phyloP scores from a whole-genome alignment of 2,329 filamentous ascomycete species.

The Colletotrichum cuscutae region DNA sequence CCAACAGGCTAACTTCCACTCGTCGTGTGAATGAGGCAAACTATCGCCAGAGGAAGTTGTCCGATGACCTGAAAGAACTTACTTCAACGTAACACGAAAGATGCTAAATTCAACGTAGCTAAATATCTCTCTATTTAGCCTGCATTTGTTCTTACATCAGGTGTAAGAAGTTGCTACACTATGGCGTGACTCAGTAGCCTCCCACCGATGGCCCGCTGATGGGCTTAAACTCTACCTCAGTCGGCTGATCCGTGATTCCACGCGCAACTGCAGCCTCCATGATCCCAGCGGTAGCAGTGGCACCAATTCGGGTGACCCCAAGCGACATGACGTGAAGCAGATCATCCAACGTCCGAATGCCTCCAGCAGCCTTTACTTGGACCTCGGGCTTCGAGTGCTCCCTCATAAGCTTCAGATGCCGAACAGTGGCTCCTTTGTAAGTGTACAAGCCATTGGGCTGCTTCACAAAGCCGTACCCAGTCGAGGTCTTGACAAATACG shows the following conservation, averaged over 20 bases:
- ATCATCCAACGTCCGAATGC: background rate
- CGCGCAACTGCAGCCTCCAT: background rate
- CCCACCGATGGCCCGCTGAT: background rate
- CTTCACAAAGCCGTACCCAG: slow-evolving; percentile 62
- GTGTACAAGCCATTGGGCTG: slow-evolving; percentile 59
- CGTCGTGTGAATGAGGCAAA: no score
- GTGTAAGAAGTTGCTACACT: no score
- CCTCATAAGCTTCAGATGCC: slow-evolving; percentile 65
- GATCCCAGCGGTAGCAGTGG: background rate
- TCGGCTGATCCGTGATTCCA: background rate
- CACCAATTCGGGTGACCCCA: background rate
- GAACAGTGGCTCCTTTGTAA: slow-evolving; percentile 63
- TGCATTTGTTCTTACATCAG: no score
- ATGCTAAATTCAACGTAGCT: no score
- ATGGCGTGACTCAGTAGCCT: background rate
- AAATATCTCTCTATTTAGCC: no score
- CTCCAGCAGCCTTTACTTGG: background rate
- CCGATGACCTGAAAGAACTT: no score
- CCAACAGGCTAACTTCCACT: no score
- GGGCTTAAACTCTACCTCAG: background rate
- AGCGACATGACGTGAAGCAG: background rate
- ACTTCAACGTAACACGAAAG: no score
- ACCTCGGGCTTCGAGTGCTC: slow-evolving; percentile 45
- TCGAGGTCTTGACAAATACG: background rate
- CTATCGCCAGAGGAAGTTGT: no score